These are phyloP conservation scores for Fragilaria radians DNA, from an alignment of 108 stramenopile genomes.

Conservation along the genomic window DNA sequence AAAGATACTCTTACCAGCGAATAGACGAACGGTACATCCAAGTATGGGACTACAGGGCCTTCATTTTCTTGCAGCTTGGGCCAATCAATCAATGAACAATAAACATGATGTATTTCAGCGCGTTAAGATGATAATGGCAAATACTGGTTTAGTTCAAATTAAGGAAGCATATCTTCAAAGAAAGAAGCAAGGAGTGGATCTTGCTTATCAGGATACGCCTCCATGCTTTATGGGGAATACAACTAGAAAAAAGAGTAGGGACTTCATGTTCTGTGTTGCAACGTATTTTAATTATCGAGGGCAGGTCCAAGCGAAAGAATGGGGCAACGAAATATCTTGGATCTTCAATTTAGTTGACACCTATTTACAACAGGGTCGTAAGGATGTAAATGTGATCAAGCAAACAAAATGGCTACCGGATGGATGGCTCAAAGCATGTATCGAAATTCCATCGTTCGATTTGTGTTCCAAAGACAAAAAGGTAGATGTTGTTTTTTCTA, in stretches of 20 bases:
- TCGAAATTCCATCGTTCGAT: constrained; percentile 12
- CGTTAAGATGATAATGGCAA: constrained; percentile 10
- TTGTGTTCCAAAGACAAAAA: neutral
- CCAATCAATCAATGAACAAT: neutral
- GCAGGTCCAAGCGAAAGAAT: constrained; percentile 2
- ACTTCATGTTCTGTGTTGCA: neutral
- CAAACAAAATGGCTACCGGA: constrained; percentile 22
- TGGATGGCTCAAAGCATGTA: constrained; percentile 29
- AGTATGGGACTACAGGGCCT: constrained; percentile 4
- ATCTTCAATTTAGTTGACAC: constrained; percentile 19
- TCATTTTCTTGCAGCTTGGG: constrained; percentile 3
- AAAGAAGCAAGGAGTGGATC: neutral
- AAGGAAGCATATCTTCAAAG: neutral
- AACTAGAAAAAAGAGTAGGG: neutral
- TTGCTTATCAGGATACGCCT: neutral
- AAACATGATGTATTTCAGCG: constrained; percentile 4
- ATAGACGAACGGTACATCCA: constrained; percentile 7
- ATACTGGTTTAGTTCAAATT: constrained; percentile 7
- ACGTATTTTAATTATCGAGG: neutral
- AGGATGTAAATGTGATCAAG: neutral
- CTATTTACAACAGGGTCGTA: constrained; percentile 17
- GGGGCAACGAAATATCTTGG: constrained; percentile 11
- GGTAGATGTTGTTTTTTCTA: neutral
- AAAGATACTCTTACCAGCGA: constrained; percentile 6
- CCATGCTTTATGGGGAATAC: neutral